Conservation (phyloP, 352 stramenopile species). For the Hyaloperonospora arabidopsidis region DNA sequence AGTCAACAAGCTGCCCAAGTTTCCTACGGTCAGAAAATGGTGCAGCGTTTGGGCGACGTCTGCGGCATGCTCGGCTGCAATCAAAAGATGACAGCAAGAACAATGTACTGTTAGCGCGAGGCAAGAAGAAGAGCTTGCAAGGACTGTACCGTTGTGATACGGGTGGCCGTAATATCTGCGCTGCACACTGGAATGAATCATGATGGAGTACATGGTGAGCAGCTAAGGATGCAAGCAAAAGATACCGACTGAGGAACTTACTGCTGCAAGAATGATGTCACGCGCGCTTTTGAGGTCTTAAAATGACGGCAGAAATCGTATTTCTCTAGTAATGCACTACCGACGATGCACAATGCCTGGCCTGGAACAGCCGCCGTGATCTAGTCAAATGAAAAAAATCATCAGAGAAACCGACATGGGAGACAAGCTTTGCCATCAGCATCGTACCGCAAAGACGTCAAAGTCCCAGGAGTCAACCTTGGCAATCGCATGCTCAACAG, state of each 20-base stretch:
- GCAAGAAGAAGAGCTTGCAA: constrained; percentile 1
- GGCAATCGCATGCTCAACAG: constrained; percentile 45
- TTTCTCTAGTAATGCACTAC: constrained; percentile 64
- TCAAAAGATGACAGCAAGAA: constrained; percentile 5
- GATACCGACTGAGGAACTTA: constrained; percentile 23
- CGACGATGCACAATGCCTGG: constrained; percentile 61
- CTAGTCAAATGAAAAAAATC: constrained; percentile 12
- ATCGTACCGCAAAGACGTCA: constrained; percentile 50
- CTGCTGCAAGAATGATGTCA: constrained; percentile 58
- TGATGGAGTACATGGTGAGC: constrained; percentile 3
- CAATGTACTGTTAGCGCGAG: constrained; percentile 5
- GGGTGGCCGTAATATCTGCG: constrained; percentile 60
- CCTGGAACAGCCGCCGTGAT: constrained; percentile 43
- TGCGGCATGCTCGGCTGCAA: constrained; percentile 63
- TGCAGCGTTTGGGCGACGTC: constrained; percentile 76
- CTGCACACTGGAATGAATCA: constrained; percentile 32
- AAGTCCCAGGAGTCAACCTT: constrained; percentile 64
- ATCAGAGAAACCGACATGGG: constrained; percentile 5
- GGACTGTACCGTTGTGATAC: constrained; percentile 75
- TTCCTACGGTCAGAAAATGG: constrained; percentile 52
- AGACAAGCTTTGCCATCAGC: not conserved
- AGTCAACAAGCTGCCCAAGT: constrained; percentile 45
- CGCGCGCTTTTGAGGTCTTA: constrained; percentile 37
- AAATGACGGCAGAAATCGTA: constrained; percentile 63
- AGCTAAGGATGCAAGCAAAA: not conserved